phyloP scores from a whole-genome alignment of 371 early-diverging fungal genomes.

The Sporodiniella umbellata region DNA sequence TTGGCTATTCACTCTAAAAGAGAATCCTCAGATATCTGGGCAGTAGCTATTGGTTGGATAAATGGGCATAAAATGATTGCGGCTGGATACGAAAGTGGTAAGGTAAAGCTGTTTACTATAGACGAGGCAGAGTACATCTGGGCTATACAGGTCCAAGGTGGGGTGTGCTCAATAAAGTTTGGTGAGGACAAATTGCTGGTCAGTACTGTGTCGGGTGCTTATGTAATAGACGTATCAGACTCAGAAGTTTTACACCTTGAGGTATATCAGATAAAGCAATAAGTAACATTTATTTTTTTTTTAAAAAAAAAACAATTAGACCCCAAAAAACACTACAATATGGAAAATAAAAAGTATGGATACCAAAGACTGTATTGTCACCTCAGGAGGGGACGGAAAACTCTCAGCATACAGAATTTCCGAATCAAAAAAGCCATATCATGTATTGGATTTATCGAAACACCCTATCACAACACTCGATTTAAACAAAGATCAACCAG shows the following conservation, averaged over 20 bases:
- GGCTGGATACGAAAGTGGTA: constrained; percentile 83
- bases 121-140: constrained; percentile 57
- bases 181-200: neutral
- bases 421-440: neutral
- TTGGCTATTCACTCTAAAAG: constrained; percentile 55
- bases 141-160: constrained; percentile 73
- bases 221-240: constrained; percentile 9
- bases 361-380: constrained; percentile 59
- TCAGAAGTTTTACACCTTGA: constrained; percentile 10
- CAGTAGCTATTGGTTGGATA: constrained; percentile 60
- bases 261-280: no score
- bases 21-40: constrained; percentile 68
- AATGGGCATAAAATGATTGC: constrained; percentile 34
- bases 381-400: constrained; percentile 65
- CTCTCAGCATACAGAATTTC: constrained; percentile 45
- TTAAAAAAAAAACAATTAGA: constrained; percentile 16
- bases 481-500: constrained; percentile 51
- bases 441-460: constrained; percentile 21
- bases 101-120: constrained; percentile 72
- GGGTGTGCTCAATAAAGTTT: constrained; percentile 47
- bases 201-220: constrained; percentile 17
- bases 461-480: constrained; percentile 49
- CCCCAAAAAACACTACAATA: constrained; percentile 57
- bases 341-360: constrained; percentile 75
- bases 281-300: no score